phyloP scores from a whole-genome alignment of 768 basidiomycete species.

The Mycena venus region DNA sequence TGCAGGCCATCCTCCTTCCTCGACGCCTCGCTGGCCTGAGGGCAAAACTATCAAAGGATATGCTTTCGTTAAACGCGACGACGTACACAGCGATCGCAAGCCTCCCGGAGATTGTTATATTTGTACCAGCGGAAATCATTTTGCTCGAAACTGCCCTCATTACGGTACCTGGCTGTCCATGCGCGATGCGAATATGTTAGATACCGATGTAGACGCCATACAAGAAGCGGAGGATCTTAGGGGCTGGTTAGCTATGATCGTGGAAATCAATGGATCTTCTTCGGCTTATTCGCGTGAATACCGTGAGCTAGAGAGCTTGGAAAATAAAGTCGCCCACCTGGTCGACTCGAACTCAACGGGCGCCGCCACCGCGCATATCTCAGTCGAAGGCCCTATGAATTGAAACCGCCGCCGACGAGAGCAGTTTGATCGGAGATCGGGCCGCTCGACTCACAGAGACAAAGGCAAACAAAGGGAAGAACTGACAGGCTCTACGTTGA shows the following conservation, averaged over 20 bases:
- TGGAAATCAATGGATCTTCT: neutral
- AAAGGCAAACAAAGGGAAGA: neutral
- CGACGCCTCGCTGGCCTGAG: slow-evolving; percentile 1
- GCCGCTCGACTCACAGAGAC: neutral
- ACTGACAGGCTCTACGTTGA: neutral
- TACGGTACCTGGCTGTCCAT: slow-evolving; percentile 29
- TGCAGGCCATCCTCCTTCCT: neutral
- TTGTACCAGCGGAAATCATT: slow-evolving; percentile 39
- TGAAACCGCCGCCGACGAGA: neutral
- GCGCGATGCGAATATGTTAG: slow-evolving; percentile 2
- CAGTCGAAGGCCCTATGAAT: neutral
- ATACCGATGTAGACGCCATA: neutral
- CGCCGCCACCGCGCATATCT: neutral
- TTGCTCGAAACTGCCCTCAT: slow-evolving; percentile 36
- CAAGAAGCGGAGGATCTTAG: slow-evolving; percentile 16
- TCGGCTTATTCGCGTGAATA: slow-evolving; percentile 10
- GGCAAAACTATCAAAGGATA: slow-evolving; percentile 19
- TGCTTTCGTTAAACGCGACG: neutral
- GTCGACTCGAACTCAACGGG: no score
- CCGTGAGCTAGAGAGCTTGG: neutral
- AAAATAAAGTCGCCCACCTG: neutral
- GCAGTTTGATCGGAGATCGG: neutral
- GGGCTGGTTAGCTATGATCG: slow-evolving; percentile 19
- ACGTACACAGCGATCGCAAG: neutral
- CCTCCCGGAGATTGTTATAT: slow-evolving; percentile 31